Percentiles rank a stretch among this genome's conserved stretches.
phyloP scores from a whole-genome alignment of 805 yeast species.

The Scheffersomyces ergatensis region DNA sequence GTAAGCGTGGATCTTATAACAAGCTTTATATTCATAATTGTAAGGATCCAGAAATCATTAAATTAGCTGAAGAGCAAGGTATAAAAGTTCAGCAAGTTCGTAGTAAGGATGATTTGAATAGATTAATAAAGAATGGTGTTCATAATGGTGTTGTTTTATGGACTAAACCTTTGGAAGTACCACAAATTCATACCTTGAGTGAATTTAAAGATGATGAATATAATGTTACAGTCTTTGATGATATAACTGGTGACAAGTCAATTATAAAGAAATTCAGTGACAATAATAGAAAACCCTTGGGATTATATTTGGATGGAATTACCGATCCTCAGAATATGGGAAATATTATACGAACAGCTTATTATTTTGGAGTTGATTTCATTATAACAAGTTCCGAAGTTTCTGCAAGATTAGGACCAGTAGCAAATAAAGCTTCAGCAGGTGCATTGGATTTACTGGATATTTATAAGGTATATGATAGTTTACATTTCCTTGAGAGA shows the following conservation, averaged over 20 bases:
- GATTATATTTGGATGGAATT: constrained; percentile 72
- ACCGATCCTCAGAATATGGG: constrained; percentile 89
- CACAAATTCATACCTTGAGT: constrained; percentile 26
- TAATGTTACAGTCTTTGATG: constrained; percentile 15
- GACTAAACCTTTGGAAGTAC: constrained; percentile 50
- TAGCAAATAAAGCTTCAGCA: constrained; percentile 74
- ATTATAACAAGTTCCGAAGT: constrained; percentile 66
- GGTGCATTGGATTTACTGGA: constrained; percentile 80
- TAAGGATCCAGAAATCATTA: constrained; percentile 39
- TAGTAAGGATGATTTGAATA: constrained; percentile 54
- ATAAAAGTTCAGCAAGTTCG: constrained; percentile 34
- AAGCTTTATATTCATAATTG: constrained; percentile 48
- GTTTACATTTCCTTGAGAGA: constrained; percentile 59
- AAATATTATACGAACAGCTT: constrained; percentile 76
- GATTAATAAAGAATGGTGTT: constrained; percentile 62
- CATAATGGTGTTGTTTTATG: constrained; percentile 81
- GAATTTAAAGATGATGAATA: constrained; percentile 15
- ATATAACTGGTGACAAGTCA: constrained; percentile 6
- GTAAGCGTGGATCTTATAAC: constrained; percentile 52
- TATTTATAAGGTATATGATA: constrained; percentile 55
- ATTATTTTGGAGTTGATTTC: constrained; percentile 80
- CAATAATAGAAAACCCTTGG: constrained; percentile 50
- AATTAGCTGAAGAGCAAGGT: constrained; percentile 41
- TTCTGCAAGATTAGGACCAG: constrained; percentile 74
- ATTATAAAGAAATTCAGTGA: constrained; percentile 12